These are phyloP conservation scores for Pyricularia pennisetigena DNA, from an alignment of 2,329 filamentous ascomycete genomes.

Conservation along the genomic window DNA sequence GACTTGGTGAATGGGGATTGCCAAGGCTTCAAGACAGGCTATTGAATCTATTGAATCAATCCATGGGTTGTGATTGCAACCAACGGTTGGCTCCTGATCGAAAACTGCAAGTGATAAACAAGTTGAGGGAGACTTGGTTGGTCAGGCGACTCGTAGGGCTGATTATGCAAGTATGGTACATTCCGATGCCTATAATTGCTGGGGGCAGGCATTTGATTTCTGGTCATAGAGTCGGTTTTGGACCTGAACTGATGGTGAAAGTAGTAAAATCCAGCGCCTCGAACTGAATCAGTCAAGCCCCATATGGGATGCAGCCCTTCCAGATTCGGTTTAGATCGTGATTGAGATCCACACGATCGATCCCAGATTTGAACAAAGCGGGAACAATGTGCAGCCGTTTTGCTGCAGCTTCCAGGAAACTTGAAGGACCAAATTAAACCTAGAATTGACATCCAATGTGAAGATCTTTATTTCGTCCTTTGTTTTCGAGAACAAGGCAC, in stretches of 20 bases:
- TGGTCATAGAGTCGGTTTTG: background rate
- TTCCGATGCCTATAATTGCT: too few species aligned
- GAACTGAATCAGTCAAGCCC: background rate
- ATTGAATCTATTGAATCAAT: too few species aligned
- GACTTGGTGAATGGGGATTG: background rate
- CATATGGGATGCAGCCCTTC: background rate
- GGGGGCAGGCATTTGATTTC: background rate
- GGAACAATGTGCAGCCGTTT: too few species aligned
- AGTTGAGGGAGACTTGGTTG: background rate
- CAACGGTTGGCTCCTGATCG: background rate
- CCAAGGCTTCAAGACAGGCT: background rate
- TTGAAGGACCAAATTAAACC: background rate
- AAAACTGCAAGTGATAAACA: background rate
- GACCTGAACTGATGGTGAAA: background rate
- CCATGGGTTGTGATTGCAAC: background rate
- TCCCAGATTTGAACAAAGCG: background rate
- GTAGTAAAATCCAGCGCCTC: background rate
- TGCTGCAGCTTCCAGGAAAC: background rate
- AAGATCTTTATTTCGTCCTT: background rate
- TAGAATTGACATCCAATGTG: background rate
- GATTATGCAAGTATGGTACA: too few species aligned
- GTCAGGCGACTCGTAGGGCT: background rate
- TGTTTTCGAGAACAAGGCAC: background rate
- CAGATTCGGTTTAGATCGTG: background rate
- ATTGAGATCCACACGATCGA: too few species aligned